Evolutionary conservation across 768 basidiomycete species (phyloP).

Genomic region (Pleurotus giganteus): DNA sequence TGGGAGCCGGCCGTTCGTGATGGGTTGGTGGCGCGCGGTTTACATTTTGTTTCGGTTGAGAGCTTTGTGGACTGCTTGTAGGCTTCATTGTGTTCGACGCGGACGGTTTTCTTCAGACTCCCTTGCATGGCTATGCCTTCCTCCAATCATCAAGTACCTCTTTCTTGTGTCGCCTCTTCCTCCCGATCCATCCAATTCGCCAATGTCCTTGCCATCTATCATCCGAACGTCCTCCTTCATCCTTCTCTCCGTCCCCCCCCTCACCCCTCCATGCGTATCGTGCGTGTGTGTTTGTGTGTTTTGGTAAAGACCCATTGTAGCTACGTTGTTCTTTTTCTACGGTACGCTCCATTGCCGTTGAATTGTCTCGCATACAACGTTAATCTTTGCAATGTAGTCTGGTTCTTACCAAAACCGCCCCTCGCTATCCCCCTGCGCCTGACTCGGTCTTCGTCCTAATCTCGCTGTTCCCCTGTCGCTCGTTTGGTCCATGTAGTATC

Average conservation of each 20-base stretch:
- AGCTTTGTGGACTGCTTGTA: constrained; percentile 4
- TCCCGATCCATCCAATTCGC: not conserved
- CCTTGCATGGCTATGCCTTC: not conserved
- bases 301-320: constrained; percentile 8
- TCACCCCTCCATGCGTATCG: not conserved
- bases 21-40: not conserved
- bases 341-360: constrained; percentile 6
- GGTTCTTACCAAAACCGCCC: constrained; percentile 6
- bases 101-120: not conserved
- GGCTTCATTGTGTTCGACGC: not conserved
- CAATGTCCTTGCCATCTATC: not conserved
- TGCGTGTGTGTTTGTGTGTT: constrained; percentile 1
- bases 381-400: constrained; percentile 6
- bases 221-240: not conserved
- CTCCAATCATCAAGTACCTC: not conserved
- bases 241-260: not conserved
- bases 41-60: not conserved
- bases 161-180: constrained; percentile 4
- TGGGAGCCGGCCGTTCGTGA: not conserved
- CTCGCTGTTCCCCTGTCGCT: not conserved
- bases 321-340: constrained; percentile 10
- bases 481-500: not conserved
- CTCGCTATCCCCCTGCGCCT: not conserved
- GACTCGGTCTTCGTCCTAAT: not conserved
- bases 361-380: constrained; percentile 9